Conservation (phyloP, 139 green algal genomes). For the Chlamydomonas sphaeroides region DNA sequence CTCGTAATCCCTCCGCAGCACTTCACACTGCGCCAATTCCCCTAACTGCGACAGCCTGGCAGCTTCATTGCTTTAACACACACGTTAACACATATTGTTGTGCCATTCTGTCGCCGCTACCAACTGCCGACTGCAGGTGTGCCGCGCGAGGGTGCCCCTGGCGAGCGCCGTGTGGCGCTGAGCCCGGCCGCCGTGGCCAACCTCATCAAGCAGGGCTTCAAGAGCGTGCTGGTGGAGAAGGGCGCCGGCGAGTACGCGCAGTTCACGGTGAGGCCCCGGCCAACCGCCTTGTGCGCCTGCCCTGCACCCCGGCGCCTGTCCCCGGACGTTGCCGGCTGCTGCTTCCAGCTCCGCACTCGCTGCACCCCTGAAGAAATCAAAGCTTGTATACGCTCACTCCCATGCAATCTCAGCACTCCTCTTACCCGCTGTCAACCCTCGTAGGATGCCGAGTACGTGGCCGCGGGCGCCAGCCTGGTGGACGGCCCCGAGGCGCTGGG, state of each 20-base stretch:
- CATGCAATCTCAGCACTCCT: background rate
- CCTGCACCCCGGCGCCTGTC: no score
- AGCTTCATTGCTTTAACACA: no score
- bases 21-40: no score
- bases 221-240: slow-evolving; percentile 71
- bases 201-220: slow-evolving; percentile 85
- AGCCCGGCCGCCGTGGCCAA: slow-evolving; percentile 66
- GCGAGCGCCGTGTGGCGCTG: slow-evolving; percentile 79
- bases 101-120: no score
- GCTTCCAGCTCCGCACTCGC: no score
- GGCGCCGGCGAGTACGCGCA: slow-evolving; percentile 75
- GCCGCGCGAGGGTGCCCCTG: slow-evolving; percentile 70
- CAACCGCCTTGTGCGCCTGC: no score
- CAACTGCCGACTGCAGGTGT: slow-evolving; percentile 61
- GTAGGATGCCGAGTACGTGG: slow-evolving; percentile 56
- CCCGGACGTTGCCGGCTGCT: no score
- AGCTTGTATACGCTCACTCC: no score
- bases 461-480: slow-evolving; percentile 79
- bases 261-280: slow-evolving; percentile 66
- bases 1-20: no score
- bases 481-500: slow-evolving; percentile 61
- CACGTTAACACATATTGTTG: no score
- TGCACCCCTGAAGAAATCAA: no score
- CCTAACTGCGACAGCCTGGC: no score
- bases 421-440: background rate